These are phyloP conservation scores for Suzukiozyma palmioleophila DNA, from an alignment of 1,139 yeast genomes.

Conservation along the genomic window DNA sequence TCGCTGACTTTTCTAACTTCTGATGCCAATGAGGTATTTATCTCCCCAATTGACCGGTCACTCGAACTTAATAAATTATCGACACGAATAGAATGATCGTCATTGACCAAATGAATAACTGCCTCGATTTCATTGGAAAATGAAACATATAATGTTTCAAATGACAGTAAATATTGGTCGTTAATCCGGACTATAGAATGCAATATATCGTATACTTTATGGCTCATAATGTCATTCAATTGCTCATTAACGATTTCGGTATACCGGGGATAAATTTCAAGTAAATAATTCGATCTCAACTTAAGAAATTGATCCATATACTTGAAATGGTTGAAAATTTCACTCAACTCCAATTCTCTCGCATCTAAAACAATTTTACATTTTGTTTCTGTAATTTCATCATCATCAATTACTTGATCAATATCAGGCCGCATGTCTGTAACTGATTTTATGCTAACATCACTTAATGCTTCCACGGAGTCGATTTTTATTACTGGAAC, in stretches of 20 bases:
- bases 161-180: constrained; percentile 34
- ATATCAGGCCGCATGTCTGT: background rate
- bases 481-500: constrained; percentile 6
- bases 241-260: constrained; percentile 15
- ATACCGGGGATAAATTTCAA: constrained; percentile 27
- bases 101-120: constrained; percentile 35
- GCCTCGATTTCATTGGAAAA: constrained; percentile 35
- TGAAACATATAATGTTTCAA: constrained; percentile 30
- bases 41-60: constrained; percentile 76
- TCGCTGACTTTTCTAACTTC: constrained; percentile 71
- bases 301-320: constrained; percentile 15
- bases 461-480: constrained; percentile 1
- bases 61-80: constrained; percentile 67
- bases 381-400: constrained; percentile 2
- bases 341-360: constrained; percentile 9
- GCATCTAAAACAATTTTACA: constrained; percentile 5
- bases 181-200: constrained; percentile 25
- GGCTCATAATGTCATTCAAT: constrained; percentile 18
- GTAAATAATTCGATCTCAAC: constrained; percentile 23
- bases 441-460: constrained; percentile 4
- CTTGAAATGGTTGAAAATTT: constrained; percentile 8
- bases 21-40: constrained; percentile 73
- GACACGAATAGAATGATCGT: constrained; percentile 45
- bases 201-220: constrained; percentile 21
- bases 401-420: constrained; percentile 2